phyloP scores from a whole-genome alignment of 2,329 filamentous ascomycete species.

The Pseudogymnoascus sp. region DNA sequence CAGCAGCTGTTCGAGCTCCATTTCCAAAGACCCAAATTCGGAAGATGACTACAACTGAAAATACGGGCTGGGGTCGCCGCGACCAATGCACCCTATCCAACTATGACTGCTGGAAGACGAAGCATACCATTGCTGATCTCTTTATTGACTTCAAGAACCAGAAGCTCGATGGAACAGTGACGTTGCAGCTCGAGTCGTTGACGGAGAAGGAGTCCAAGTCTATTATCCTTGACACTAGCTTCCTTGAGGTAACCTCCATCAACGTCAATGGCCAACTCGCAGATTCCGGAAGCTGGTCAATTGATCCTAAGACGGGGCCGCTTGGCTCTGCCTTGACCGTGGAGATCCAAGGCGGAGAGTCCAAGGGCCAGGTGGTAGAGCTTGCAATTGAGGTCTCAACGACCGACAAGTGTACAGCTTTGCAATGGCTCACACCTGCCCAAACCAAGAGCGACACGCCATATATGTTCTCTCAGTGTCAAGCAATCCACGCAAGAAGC shows the following conservation, averaged over 20 bases:
- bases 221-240: constrained; percentile 83
- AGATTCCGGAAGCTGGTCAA: not conserved
- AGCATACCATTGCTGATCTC: constrained; percentile 74
- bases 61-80: constrained; percentile 32
- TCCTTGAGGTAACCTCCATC: constrained; percentile 65
- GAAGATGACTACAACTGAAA: not conserved
- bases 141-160: constrained; percentile 77
- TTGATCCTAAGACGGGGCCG: constrained; percentile 57
- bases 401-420: constrained; percentile 78
- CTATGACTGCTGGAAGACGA: constrained; percentile 79
- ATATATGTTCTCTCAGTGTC: constrained; percentile 97
- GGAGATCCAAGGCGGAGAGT: constrained; percentile 46
- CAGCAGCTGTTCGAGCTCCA: not conserved
- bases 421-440: constrained; percentile 90
- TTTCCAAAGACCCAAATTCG: constrained; percentile 4
- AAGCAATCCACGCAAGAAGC: constrained; percentile 90
- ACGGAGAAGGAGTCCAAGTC: constrained; percentile 66
- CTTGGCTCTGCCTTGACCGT: constrained; percentile 67
- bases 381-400: constrained; percentile 67
- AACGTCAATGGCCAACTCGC: constrained; percentile 51
- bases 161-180: constrained; percentile 67
- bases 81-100: constrained; percentile 91
- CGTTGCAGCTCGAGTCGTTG: constrained; percentile 68
- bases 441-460: constrained; percentile 95
- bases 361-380: constrained; percentile 46